A percentile compares a stretch with the other conserved stretches of the same genome.
Conservation (phyloP, 1,284 basidiomycete genomes). For the Amylostereum chailletii region DNA sequence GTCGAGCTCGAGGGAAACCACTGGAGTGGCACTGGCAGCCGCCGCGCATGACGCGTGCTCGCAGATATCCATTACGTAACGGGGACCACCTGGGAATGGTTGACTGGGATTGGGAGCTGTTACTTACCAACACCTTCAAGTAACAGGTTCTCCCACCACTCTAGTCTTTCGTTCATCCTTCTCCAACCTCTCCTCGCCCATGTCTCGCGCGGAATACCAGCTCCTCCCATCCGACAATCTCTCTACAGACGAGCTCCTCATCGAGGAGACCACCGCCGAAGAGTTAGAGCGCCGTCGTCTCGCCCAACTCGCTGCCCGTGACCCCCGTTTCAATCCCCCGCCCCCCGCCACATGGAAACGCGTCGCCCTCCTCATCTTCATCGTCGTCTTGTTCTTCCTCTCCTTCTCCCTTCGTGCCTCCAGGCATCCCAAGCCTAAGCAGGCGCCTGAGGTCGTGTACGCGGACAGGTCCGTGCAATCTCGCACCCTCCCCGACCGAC, state of each 20-base stretch:
- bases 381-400: constrained; percentile 35
- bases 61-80: no score
- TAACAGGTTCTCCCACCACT: not conserved
- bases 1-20: no score
- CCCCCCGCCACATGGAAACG: constrained; percentile 39
- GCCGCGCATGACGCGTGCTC: no score
- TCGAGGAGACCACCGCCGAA: constrained; percentile 4
- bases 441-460: constrained; percentile 31
- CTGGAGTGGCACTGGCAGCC: no score
- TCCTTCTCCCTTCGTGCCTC: constrained; percentile 26
- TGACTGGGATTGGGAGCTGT: no score
- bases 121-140: no score
- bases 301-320: constrained; percentile 12
- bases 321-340: constrained; percentile 37
- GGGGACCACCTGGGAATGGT: no score
- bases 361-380: constrained; percentile 32
- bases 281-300: not conserved
- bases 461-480: constrained; percentile 34
- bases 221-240: constrained; percentile 7
- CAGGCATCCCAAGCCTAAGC: constrained; percentile 10
- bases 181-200: constrained; percentile 1
- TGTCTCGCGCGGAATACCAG: constrained; percentile 10
- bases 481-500: not conserved
- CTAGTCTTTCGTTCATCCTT: constrained; percentile 1
- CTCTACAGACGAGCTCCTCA: not conserved